Percentiles rank a stretch among this genome's conserved stretches.
Conservation (phyloP, 192 early-diverging fungal species). For the Coemansia sp. region DNA sequence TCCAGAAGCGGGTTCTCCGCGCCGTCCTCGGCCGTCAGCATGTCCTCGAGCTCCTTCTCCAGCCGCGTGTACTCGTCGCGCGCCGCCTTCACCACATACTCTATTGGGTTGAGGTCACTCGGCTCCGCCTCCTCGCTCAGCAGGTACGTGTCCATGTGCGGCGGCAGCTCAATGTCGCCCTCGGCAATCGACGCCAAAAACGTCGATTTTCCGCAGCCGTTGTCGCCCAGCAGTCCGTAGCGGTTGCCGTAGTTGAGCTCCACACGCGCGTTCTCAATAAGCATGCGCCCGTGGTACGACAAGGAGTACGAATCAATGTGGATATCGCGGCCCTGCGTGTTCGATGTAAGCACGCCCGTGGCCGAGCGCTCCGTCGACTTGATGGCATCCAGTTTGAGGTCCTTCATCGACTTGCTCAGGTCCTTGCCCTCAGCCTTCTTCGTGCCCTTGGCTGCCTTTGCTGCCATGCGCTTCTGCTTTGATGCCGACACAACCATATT, state of each 20-base stretch:
- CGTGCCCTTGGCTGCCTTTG: conserved; percentile 60
- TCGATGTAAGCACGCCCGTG: conserved; percentile 89
- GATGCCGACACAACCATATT: conserved; percentile 60
- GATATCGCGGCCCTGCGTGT: conserved; percentile 89
- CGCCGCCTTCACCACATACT: conserved; percentile 89
- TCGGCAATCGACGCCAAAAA: conserved; percentile 91
- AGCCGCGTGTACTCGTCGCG: conserved; percentile 87
- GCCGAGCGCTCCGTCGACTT: conserved; percentile 70
- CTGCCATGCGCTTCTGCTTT: conserved; percentile 78
- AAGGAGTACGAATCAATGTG: conserved; percentile 95
- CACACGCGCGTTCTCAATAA: conserved; percentile 90
- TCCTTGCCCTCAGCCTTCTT: conserved; percentile 44
- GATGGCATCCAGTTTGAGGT: conserved; percentile 61
- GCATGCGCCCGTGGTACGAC: conserved; percentile 89
- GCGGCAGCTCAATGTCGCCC: conserved; percentile 92
- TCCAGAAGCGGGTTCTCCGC: conserved; percentile 88
- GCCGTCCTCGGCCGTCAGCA: conserved; percentile 73
- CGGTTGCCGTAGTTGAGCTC: conserved; percentile 99
- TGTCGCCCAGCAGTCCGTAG: conserved; percentile 93
- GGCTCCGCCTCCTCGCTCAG: conserved; percentile 95
- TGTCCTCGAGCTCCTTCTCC: conserved; percentile 88
- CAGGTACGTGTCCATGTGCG: conserved; percentile 96
- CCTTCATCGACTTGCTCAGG: conserved; percentile 49
- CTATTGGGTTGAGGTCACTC: conserved; percentile 85
- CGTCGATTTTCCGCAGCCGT: conserved; percentile 96